Evolutionary conservation across 768 basidiomycete species (phyloP).

Genomic region (Kwoniella shandongensis): DNA sequence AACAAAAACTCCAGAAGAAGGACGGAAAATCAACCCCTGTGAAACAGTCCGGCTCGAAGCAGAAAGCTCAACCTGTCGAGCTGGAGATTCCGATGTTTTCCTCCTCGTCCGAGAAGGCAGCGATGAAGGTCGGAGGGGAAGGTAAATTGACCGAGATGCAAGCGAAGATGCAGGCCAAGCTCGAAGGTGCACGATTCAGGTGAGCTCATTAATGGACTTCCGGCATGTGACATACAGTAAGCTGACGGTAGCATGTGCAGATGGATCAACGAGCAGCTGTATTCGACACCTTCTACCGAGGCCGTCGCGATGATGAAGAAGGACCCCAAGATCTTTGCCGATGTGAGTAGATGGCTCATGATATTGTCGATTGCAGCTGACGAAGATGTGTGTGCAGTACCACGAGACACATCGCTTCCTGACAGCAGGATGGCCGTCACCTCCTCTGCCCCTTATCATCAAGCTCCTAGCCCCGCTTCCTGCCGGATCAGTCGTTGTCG

Average conservation of each 20-base stretch:
- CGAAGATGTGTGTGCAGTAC: constrained; percentile 62
- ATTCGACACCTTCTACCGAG: constrained; percentile 75
- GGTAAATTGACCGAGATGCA: constrained; percentile 68
- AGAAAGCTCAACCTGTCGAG: constrained; percentile 23
- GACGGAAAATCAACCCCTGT: constrained; percentile 3
- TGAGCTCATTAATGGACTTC: constrained; percentile 53
- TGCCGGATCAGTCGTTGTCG: constrained; percentile 71
- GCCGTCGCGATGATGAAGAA: constrained; percentile 79
- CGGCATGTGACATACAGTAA: neutral
- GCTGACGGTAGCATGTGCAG: constrained; percentile 54
- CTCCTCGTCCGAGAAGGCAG: neutral
- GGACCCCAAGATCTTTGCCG: constrained; percentile 75
- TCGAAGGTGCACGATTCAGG: constrained; percentile 88
- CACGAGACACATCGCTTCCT: constrained; percentile 88
- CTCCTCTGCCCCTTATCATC: constrained; percentile 84
- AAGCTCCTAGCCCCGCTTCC: constrained; percentile 66
- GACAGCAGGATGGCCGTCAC: constrained; percentile 88
- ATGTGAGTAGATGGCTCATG: constrained; percentile 60
- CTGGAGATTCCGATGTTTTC: constrained; percentile 23
- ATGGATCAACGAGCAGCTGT: constrained; percentile 87
- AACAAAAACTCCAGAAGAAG: neutral
- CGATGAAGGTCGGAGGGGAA: constrained; percentile 23
- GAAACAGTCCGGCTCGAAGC: neutral
- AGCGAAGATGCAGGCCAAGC: constrained; percentile 69
- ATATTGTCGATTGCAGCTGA: constrained; percentile 1